Evolutionary conservation across 768 basidiomycete species (phyloP).

Genomic region (Suillus clintonianus): DNA sequence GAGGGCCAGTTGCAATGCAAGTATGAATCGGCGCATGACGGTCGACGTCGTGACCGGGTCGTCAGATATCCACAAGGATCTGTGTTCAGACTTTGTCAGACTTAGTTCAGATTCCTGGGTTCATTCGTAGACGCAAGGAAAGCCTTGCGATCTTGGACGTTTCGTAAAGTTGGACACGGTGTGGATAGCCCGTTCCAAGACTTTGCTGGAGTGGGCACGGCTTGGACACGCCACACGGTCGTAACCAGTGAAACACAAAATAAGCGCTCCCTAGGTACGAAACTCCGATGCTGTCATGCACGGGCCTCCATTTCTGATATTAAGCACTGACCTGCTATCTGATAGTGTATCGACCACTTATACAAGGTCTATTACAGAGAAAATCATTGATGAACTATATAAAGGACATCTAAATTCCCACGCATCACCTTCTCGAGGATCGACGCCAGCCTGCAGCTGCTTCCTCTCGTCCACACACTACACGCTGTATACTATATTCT

Average conservation of each 20-base stretch:
- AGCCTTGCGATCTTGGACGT: background rate
- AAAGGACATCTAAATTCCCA: background rate
- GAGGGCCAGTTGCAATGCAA: constrained; percentile 3
- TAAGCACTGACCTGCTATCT: background rate
- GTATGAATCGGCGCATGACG: constrained; percentile 10
- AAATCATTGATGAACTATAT: background rate
- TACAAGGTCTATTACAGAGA: background rate
- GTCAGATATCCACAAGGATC: background rate
- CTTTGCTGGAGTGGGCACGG: background rate
- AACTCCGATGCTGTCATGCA: background rate
- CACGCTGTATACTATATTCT: background rate
- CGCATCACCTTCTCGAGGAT: background rate
- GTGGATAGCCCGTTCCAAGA: constrained; percentile 4
- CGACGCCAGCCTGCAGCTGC: background rate
- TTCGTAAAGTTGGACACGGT: background rate
- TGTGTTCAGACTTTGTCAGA: background rate
- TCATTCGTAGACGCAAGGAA: constrained; percentile 12
- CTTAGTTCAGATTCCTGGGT: constrained; percentile 1
- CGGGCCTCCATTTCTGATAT: background rate
- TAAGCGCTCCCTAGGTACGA: background rate
- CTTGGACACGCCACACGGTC: background rate
- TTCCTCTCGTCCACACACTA: constrained; percentile 6
- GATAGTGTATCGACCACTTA: background rate
- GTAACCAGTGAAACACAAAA: background rate
- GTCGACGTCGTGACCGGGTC: background rate